Base-by-base conservation (phyloP, 23 red algal genomes). In the Gracilaria domingensis region DNA sequence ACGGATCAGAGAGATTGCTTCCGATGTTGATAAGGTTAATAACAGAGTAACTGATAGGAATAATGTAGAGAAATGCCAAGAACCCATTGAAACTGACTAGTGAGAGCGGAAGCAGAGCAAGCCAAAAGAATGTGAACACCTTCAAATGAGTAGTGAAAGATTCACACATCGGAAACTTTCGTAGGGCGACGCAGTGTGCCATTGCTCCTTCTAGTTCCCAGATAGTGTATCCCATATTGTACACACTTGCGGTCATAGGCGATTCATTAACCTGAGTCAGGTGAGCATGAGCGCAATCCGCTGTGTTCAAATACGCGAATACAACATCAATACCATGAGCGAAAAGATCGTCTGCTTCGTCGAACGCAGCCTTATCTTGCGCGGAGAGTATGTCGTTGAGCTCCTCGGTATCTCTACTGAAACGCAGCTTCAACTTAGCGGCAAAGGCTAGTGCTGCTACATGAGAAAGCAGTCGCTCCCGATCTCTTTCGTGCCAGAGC, bases 61-160 rank as follows among this genome's bases (percentile, higher is more conserved):
- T 77, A 14, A 88, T 42, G 69, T 70, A 88, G 11, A 88, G 14
- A 66, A 88, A 88, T 0, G 67, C 38, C 21, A 77, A 24, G 74
- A 88, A 88, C 34, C 84, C 84, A 88, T 32, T 32, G 25, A 88
- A 88, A 9, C 33, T n/a, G 0, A 88, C 67, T 4, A 88, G 33
- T 7, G 71, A 58, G 4, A 88, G 53, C 35, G 84, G 84, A 59
- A 88, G 65, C 67, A 75, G 25, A 5, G 84, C 84, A 21, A 88
- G 44, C 84, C 84, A 88, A 28, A 88, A 72, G 21, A 69, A 58
- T n/a, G 66, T 88, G 25, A 76, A 88, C 3, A 88, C 32, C 84
- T 88, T 75, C 66, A 88, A 34, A n/a, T 88, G 84, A 24, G 35
- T 50, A 7, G 84, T 88, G 47, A 88, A 88, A 3, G 84, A 58